These are phyloP conservation scores for Rhynchospora pubera DNA, from an alignment of 176 grass and related monocot species.

Conservation along the genomic window DNA sequence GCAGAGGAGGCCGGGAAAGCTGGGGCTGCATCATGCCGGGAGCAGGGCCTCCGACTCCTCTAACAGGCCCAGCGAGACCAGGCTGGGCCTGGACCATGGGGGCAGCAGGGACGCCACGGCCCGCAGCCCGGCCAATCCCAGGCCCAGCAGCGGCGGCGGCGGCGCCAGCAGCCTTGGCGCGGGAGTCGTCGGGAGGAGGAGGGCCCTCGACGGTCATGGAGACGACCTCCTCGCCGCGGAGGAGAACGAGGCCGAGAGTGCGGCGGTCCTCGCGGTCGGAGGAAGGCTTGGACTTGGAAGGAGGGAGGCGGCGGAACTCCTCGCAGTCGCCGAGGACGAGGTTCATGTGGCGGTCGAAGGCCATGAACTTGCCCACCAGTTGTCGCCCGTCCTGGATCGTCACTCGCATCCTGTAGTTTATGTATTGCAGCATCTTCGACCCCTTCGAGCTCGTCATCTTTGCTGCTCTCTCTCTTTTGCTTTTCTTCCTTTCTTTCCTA, in stretches of 20 bases:
- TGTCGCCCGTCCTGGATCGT: conserved; percentile 97
- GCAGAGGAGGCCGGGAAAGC: conserved; percentile 71
- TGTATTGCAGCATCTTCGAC: conserved; percentile 95
- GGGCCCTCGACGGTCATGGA: conserved; percentile 97
- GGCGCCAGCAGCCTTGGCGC: conserved; percentile 52
- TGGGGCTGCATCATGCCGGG: conserved; percentile 98
- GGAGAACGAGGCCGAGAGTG: conserved; percentile 91
- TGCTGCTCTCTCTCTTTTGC: background rate
- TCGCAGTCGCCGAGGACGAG: conserved; percentile 96
- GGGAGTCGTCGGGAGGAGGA: conserved; percentile 83
- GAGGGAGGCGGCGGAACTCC: conserved; percentile 95
- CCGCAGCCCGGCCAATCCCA: conserved; percentile 64
- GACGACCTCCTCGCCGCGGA: conserved; percentile 92
- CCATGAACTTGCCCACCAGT: conserved; percentile 98
- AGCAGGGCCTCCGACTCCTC: conserved; percentile 69
- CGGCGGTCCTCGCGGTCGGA: conserved; percentile 82
- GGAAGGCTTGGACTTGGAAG: conserved; percentile 61
- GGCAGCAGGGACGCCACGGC: conserved; percentile 59
- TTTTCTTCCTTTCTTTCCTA: background rate
- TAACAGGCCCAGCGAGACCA: conserved; percentile 68
- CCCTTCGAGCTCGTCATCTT: conserved; percentile 92
- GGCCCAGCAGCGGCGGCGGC: conserved; percentile 46
- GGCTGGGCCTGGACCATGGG: conserved; percentile 78
- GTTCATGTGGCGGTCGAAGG: conserved; percentile 99
- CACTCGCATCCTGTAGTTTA: conserved; percentile 98